Evolutionary conservation across 805 yeast species (phyloP), one percentile per base, ranked within the genome.

Genomic region (Candida stauntonica): DNA sequence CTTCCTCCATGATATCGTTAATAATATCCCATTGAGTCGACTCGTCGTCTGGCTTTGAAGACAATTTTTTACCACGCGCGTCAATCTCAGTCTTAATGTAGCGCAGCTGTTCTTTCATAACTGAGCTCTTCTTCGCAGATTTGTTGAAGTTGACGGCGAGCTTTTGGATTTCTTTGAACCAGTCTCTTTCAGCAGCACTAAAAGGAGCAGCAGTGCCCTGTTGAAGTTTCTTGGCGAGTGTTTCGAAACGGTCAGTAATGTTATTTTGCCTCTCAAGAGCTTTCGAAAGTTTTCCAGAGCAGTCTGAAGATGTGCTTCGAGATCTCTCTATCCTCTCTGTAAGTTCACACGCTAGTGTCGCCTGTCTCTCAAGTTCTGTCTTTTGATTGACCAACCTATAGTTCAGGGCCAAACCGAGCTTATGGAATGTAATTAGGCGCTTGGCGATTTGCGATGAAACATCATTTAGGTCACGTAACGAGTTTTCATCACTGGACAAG

Each of bases 131-230:
- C 14, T 51, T 50, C 1, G 63, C 62, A 24, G 55, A 52, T 8
- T 47, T 46, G 45, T 65, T 65, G 50, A 65, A 62, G 11, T 46
- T 42, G 3, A 51, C 23, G 0, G 61, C 60, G 18, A 59, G 60
- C 11, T 44, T 48, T 31, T 57, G 61, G 7, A 75, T 55, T 47
- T 72, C 77, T 23, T 54, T 59, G 39, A 69, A 62, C 77, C 79
- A 75, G 18, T 46, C 54, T 36, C 58, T 55, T 49, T 75, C 81
- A 9, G 63, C 53, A 4, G 54, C 55, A 35, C 67, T 62, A 23
- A 73, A 47, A 1, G 68, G 62, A 13, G 55, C 36, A 6, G 62
- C 57, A 29, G 36, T 42, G 45, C 42, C 21, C 32, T 35, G 23
- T 45, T 50, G 26, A 5, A 70, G 35, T 9, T 44, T 57, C 4